Conservation (phyloP, 306 rosid genomes). For the Ceratonia siliqua region DNA sequence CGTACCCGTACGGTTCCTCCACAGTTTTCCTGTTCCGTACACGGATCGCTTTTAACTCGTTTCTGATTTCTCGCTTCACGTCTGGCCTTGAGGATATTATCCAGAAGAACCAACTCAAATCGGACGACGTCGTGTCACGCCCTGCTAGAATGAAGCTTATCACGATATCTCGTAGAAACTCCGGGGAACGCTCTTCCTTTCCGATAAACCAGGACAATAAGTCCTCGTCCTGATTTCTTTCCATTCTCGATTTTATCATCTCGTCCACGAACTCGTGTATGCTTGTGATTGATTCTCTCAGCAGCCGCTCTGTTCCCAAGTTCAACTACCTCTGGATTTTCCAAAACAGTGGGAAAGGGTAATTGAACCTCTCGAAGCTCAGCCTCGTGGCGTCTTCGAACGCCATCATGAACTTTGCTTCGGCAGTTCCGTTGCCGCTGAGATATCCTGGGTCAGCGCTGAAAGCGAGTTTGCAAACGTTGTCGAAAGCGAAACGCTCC, state of each 20-base stretch:
- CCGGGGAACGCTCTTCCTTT: conserved; percentile 35
- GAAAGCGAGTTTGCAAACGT: conserved; percentile 66
- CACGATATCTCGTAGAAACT: conserved; percentile 63
- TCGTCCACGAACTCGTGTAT: conserved; percentile 56
- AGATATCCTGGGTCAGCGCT: conserved; percentile 62
- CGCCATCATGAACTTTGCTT: conserved; percentile 58
- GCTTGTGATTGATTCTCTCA: conserved; percentile 45
- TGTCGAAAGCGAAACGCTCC: conserved; percentile 76
- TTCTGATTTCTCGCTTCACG: conserved; percentile 32
- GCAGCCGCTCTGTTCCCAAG: conserved; percentile 47
- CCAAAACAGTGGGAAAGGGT: conserved; percentile 7
- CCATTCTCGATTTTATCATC: conserved; percentile 52
- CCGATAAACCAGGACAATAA: conserved; percentile 65
- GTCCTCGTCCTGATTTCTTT: conserved; percentile 25
- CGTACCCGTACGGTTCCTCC: conserved; percentile 38
- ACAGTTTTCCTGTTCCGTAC: not conserved
- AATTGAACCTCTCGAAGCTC: conserved; percentile 50
- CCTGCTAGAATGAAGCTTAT: conserved; percentile 75
- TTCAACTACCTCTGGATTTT: conserved; percentile 42
- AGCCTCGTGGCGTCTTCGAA: conserved; percentile 59
- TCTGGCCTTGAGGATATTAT: conserved; percentile 43
- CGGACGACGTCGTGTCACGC: conserved; percentile 73
- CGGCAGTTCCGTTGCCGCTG: conserved; percentile 40
- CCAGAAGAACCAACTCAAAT: conserved; percentile 80
- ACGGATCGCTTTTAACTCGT: conserved; percentile 44